Base-by-base conservation (phyloP, 805 yeast species). In the Saccharomyces paradoxus region DNA sequence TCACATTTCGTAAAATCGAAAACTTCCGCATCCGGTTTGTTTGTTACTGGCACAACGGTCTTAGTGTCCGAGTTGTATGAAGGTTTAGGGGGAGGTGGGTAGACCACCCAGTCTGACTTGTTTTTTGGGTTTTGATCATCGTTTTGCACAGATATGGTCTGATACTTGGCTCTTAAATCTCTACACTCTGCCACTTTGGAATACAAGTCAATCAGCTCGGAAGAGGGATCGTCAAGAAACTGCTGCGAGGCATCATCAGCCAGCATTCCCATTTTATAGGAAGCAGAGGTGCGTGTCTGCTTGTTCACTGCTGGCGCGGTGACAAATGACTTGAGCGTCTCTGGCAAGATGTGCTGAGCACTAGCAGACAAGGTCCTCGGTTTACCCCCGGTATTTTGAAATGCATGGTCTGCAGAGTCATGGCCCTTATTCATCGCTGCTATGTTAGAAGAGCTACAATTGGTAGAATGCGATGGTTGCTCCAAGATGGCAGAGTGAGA, bases 11-110 rank as follows among this genome's bases (percentile, higher is more conserved):
- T 57, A 28, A 74, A 56, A 50, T 68, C 78, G 63, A 78, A 81
- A 46, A 76, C 66, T 60, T 69, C 76, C 49, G 72, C 61, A 54
- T 75, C 79, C 1, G 78, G 75, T 46, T 60, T 69, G 37, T 71
- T 73, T 1, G 69, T 64, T 4, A 73, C 75, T 10, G 70, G 69
- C 26, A 74, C 67, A 52, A 80, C 80, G 55, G 81, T 80, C 60
- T 80, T 81, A n/a, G 81, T 76, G 17, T 73, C 78, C 6, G 78
- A 73, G 71, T 86, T 78, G 84, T 94, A 83, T 62, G 92, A 83
- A 2, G 99, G 97, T 60, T 83, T 83, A 13, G 99, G 99, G 0
- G 98, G 97, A 10, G 84, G 82, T 0, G 99, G 99, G 67, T 91
- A 92, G 50, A 94, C 83, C 14, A 67, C 67, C 98, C 98, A 94